Evolutionary conservation across 139 green algal species (phyloP).

Genomic region (Dunaliella primolecta): DNA sequence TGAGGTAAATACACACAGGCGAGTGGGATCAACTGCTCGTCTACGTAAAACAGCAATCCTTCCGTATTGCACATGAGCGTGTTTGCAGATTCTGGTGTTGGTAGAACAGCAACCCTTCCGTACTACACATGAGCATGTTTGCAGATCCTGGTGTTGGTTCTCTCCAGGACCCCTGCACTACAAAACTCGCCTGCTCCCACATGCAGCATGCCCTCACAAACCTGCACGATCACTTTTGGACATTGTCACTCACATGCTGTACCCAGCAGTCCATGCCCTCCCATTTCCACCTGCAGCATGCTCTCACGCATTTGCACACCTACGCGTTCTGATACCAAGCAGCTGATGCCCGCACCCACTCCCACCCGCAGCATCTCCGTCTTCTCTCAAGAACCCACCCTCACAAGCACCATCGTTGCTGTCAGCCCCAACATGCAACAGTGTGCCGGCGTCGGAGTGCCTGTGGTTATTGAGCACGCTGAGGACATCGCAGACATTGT

Average conservation of each 20-base stretch:
- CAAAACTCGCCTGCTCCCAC: not conserved
- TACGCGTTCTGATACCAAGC: not conserved
- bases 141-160: not conserved
- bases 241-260: too few relatives aligned
- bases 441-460: not conserved
- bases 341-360: not conserved
- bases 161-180: too few relatives aligned
- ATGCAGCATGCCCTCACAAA: not conserved
- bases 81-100: too few relatives aligned
- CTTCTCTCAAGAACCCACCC: not conserved
- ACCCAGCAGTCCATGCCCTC: too few relatives aligned
- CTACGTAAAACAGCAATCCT: too few relatives aligned
- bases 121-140: not conserved
- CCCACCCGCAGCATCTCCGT: not conserved
- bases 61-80: too few relatives aligned
- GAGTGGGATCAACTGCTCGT: too few relatives aligned
- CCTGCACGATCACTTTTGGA: too few relatives aligned
- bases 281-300: not conserved
- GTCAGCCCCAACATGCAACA: not conserved
- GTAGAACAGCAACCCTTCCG: not conserved
- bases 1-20: too few relatives aligned
- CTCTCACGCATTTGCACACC: constrained; percentile 13
- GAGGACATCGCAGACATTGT: not conserved
- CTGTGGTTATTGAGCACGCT: not conserved
- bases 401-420: not conserved